Conservation (phyloP, 352 stramenopile genomes). For the Globisporangium irregulare region DNA sequence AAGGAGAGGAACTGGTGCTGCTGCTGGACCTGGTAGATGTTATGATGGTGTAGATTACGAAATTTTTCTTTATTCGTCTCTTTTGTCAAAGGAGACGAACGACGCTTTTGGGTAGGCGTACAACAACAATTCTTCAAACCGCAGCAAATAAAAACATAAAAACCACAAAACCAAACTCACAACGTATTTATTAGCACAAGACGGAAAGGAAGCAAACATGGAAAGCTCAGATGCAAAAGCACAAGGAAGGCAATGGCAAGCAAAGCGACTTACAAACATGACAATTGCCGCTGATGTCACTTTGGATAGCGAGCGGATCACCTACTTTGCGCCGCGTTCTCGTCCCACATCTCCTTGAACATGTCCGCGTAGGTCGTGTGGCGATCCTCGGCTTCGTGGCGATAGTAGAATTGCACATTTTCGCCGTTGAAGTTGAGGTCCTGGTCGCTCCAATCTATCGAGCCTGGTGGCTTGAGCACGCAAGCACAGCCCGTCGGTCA, state of each 20-base stretch:
- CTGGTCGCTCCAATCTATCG: not conserved
- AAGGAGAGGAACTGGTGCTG: not conserved
- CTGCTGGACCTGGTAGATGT: not conserved
- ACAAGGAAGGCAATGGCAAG: not conserved
- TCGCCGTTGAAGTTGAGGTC: not conserved
- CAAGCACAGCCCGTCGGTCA: not conserved
- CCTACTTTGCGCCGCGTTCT: not conserved
- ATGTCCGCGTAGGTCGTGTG: not conserved
- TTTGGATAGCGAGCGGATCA: not conserved
- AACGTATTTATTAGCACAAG: not conserved
- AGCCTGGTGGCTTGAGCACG: not conserved
- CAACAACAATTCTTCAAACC: not conserved
- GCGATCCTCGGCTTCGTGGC: not conserved
- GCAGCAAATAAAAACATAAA: not conserved
- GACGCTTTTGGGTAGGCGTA: not conserved
- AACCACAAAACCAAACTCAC: not conserved
- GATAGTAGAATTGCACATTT: not conserved
- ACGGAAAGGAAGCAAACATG: no score
- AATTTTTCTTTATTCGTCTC: constrained; percentile 1
- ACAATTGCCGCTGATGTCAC: not conserved
- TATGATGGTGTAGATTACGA: constrained; percentile 1
- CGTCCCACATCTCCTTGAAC: not conserved
- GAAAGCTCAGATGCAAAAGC: no score
- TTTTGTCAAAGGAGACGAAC: not conserved
- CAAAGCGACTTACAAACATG: not conserved